Evolutionary conservation across 2,329 filamentous ascomycete genomes (phyloP).

Genomic region (Fusarium incarnatum): DNA sequence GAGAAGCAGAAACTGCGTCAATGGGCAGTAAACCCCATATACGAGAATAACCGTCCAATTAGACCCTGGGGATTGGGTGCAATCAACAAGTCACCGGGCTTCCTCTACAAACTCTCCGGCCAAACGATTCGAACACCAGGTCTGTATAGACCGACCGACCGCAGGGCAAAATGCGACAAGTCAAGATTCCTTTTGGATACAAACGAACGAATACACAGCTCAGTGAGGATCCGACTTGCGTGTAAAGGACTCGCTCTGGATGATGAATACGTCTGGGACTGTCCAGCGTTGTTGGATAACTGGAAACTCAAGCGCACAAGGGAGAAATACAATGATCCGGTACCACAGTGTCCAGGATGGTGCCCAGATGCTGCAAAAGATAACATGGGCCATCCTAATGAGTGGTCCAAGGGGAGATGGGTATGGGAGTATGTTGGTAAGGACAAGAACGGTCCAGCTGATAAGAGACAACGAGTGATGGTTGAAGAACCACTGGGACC

Average conservation of each 20-base stretch:
- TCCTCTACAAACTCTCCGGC: constrained; percentile 60
- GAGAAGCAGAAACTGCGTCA: constrained; percentile 21
- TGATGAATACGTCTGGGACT: constrained; percentile 61
- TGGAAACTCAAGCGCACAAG: constrained; percentile 58
- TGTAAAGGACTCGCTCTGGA: constrained; percentile 63
- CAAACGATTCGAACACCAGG: constrained; percentile 60
- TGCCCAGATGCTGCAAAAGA: constrained; percentile 45
- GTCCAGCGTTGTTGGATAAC: constrained; percentile 56
- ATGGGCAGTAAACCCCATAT: constrained; percentile 64
- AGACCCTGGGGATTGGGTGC: constrained; percentile 62
- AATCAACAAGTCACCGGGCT: constrained; percentile 54
- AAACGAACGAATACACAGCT: constrained; percentile 67
- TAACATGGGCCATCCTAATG: constrained; percentile 39
- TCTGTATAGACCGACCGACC: constrained; percentile 59
- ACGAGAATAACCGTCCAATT: constrained; percentile 59
- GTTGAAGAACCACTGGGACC: constrained; percentile 66
- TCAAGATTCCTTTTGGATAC: constrained; percentile 61
- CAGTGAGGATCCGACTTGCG: constrained; percentile 64
- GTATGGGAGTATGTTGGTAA: constrained; percentile 65
- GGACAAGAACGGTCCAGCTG: constrained; percentile 54
- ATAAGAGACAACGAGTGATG: constrained; percentile 57
- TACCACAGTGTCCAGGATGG: constrained; percentile 51
- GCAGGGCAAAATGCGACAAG: constrained; percentile 52
- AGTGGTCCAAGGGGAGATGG: constrained; percentile 57
- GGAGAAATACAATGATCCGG: constrained; percentile 51